phyloP scores from a whole-genome alignment of 306 rosid species.

The Mimosa bimucronata region DNA sequence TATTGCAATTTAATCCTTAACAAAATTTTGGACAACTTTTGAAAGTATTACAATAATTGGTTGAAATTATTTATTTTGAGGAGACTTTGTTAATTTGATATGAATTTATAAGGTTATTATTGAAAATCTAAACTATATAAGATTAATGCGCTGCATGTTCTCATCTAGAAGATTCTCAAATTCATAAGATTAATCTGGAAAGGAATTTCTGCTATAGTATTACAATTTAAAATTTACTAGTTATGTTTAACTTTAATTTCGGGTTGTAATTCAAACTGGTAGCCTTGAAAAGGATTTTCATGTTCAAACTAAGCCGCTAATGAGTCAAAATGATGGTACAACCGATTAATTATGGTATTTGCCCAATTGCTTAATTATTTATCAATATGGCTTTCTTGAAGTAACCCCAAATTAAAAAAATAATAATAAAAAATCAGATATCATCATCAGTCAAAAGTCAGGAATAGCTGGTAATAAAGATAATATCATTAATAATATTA shows the following conservation, averaged over 20 bases:
- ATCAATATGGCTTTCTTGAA: background rate
- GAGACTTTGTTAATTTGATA: background rate
- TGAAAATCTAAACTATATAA: background rate
- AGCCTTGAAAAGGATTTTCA: too few species aligned
- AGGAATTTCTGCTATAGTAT: background rate
- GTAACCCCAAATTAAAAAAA: too few species aligned
- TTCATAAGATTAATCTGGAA: background rate
- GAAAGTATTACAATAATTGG: background rate
- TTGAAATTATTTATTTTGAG: background rate
- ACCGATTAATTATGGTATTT: too few species aligned
- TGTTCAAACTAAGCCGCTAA: too few species aligned
- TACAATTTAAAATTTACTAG: background rate
- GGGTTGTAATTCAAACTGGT: too few species aligned
- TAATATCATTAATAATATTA: background rate
- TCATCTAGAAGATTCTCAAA: background rate
- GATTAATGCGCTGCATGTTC: background rate
- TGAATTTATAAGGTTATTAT: background rate
- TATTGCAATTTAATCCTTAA: too few species aligned
- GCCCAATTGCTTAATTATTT: too few species aligned
- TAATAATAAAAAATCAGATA: background rate
- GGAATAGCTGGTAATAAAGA: background rate
- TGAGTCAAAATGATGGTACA: too few species aligned
- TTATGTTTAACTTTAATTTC: too few species aligned
- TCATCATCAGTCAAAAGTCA: background rate
- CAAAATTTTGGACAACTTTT: too few species aligned